Base-by-base conservation (phyloP, 495 filamentous ascomycete genomes). In the Tuber magnatum region DNA sequence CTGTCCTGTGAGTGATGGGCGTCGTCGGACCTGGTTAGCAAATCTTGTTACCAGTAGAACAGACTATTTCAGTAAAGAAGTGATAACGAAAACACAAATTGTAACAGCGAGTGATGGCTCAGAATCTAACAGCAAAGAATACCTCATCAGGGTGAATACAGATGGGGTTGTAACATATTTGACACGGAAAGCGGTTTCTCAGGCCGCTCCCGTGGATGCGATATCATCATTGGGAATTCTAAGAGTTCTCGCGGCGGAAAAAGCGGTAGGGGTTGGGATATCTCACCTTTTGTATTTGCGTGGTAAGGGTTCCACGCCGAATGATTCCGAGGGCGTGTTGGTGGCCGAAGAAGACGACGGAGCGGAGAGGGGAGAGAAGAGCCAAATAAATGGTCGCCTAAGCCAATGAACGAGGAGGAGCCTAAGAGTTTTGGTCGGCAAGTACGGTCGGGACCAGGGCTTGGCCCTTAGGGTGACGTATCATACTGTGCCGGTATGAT, bases 141-240 rank as follows among this genome's bases (percentile, higher is more conserved):
- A 74, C 74, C 70, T 76, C 73, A 76, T 76, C 76, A 76, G 70
- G 70, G 22, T 75, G 65, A 71, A 65, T 75, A 72, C 73, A 76
- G 75, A 76, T 74, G 75, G 75, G 75, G 71, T 76, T 76, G 71
- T 69, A 76, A 74, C 75, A 70, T 74, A 70, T 76, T 76, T 40
- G 68, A 72, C 44, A 71, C 71, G n/a, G 44, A 35, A 35, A 65
- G 32, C 38, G 32, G 70, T 77, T 77, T 77, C 73, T 77, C 69
- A 77, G 73, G 73, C 41, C 51, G 73, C 51, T 46, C 32, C 56
- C 46, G 70, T 42, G 65, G 32, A 76, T 46, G 70, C 61, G 71
- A 74, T 61, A 74, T 76, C 75, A 74, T 73, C 73, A 72, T 70
- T 44, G 73, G 51, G 68, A 42, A 40, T 42, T 71, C 35, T 7